Base-by-base conservation (phyloP, 352 stramenopile genomes). In the Phytophthora citrophthora region DNA sequence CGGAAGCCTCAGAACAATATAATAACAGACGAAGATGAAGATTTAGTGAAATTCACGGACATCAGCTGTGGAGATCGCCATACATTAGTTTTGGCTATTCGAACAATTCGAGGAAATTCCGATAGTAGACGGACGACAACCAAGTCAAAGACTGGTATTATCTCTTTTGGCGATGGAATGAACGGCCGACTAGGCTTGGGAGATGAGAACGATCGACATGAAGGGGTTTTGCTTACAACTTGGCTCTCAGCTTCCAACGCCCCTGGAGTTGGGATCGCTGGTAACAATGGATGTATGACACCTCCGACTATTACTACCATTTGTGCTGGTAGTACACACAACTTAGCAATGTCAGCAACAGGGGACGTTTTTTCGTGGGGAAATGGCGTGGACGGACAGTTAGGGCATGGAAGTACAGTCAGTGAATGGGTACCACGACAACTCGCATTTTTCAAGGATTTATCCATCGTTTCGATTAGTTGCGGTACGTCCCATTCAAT, bases 321-420 rank as follows among this genome's bases (percentile, higher is more conserved):
- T 13, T 70, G 69, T 13, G 78, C 82, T 29, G 84, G 81, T 8
- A 59, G 34, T 15, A 67, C 70, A 11, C 84, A 91, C 55, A 93
- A 76, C 32, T 51, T 80, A 1, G 84, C 84, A 0, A 38, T 90
- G 0, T 77, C 81, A 20, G 54, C 68, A 2, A 65, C 74, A 0
- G 84, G 83, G 5, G 74, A 89, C 36, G 56, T 91, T 1, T 90
- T 88, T 39, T 88, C 82, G 31, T 93, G 84, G 84, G 81, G 84
- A 4, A 82, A 77, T 23, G 79, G 80, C 0, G 64, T 76, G 0
- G 72, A 90, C 26, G 81, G 84, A 8, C 84, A 90, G 43, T 63
- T 93, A 2, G 84, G 84, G 0, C 81, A 93, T 20, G 68, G 65
- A 11, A 38, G 18, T 2, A 50, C 39, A 23, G 68, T 77, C 11